phyloP scores from a whole-genome alignment of 2,329 filamentous ascomycete species.

The Bretziella fagacearum region DNA sequence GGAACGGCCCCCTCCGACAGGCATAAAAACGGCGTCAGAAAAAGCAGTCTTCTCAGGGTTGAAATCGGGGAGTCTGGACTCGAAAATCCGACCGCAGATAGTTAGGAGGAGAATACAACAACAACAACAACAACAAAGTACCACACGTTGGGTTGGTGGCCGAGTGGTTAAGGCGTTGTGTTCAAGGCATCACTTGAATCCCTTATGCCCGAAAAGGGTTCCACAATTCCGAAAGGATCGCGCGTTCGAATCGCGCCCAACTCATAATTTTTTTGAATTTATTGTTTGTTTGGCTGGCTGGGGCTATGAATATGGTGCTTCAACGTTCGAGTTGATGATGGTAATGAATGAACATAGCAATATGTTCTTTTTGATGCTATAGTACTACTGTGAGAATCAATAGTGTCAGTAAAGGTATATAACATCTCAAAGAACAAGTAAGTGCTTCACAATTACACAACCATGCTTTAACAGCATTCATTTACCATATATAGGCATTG shows the following conservation, averaged over 20 bases:
- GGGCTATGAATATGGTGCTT: too few relatives aligned
- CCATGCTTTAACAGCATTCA: not conserved
- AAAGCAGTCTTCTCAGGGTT: too few relatives aligned
- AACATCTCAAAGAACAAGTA: not conserved
- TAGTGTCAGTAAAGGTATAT: not conserved
- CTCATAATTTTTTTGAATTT: conserved; percentile 9
- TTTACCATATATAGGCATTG: too few relatives aligned
- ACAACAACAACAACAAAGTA: not conserved
- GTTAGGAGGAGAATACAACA: too few relatives aligned
- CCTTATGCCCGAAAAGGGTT: conserved; percentile 15
- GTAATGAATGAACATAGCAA: not conserved
- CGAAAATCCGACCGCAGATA: too few relatives aligned
- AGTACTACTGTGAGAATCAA: not conserved
- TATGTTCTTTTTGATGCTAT: not conserved
- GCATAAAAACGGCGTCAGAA: too few relatives aligned
- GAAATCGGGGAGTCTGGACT: too few relatives aligned
- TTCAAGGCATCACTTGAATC: conserved; percentile 13
- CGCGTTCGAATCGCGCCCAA: conserved; percentile 15
- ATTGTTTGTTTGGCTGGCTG: not conserved
- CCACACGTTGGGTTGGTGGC: conserved; percentile 12
- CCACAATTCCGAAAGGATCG: conserved; percentile 14
- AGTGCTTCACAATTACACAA: not conserved
- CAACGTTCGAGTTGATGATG: too few relatives aligned
- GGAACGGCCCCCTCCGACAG: too few relatives aligned
- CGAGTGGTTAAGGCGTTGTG: conserved; percentile 12